Percentiles rank a stretch among this genome's conserved stretches.
phyloP scores from a whole-genome alignment of 805 yeast species.

The Maudiozyma barnettii region DNA sequence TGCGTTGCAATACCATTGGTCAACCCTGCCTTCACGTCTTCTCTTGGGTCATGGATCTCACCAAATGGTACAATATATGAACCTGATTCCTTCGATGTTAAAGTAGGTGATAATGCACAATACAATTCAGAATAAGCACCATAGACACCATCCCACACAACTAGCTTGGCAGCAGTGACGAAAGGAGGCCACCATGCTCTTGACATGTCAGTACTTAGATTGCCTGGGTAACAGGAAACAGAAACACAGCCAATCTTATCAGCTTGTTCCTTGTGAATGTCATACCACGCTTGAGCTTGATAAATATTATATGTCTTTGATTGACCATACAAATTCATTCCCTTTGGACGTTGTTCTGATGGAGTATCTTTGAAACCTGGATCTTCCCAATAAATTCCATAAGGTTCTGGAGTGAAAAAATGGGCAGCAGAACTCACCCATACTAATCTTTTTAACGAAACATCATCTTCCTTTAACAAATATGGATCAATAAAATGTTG shows the following conservation, averaged over 20 bases:
- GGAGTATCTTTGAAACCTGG: slow-evolving; percentile 15
- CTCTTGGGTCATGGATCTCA: slow-evolving; percentile 21
- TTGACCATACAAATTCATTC: slow-evolving; percentile 28
- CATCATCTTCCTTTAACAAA: slow-evolving; percentile 27
- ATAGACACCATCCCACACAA: slow-evolving; percentile 14
- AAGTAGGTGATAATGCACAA: slow-evolving; percentile 29
- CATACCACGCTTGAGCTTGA: slow-evolving; percentile 32
- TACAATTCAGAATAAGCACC: slow-evolving; percentile 33
- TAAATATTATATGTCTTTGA: slow-evolving; percentile 31
- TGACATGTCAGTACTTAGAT: slow-evolving; percentile 22
- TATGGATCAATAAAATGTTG: slow-evolving; percentile 28
- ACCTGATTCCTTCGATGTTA: slow-evolving; percentile 24
- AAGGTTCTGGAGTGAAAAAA: slow-evolving; percentile 15
- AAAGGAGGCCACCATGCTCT: slow-evolving; percentile 9
- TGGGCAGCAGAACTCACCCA: slow-evolving; percentile 32
- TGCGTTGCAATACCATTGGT: background rate
- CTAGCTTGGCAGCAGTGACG: slow-evolving; percentile 2
- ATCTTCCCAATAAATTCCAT: slow-evolving; percentile 26
- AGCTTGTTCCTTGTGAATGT: slow-evolving; percentile 15
- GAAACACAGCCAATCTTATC: slow-evolving; percentile 23
- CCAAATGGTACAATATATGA: slow-evolving; percentile 31
- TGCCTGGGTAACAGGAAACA: slow-evolving; percentile 31
- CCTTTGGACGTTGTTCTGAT: slow-evolving; percentile 9
- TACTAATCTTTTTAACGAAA: slow-evolving; percentile 26
- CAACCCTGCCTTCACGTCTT: slow-evolving; percentile 6